phyloP scores from a whole-genome alignment of 768 basidiomycete genomes.

The Calocera cornea region DNA sequence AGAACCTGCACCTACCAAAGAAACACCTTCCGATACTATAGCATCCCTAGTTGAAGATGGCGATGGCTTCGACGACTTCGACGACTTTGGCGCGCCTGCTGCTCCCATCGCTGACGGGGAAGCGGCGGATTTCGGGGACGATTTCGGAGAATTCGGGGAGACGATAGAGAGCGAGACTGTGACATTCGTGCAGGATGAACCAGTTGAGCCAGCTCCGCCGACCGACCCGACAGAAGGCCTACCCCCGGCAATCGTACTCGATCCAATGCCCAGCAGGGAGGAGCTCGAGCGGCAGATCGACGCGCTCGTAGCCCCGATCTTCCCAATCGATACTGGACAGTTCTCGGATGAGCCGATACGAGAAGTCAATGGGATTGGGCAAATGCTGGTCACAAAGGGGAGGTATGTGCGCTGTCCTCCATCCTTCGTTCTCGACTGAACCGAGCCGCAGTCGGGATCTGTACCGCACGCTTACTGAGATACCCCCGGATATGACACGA shows the following conservation, averaged over 20 bases:
- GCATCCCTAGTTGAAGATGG: constrained; percentile 11
- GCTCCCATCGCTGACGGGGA: constrained; percentile 29
- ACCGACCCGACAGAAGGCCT: constrained; percentile 26
- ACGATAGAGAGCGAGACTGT: constrained; percentile 50
- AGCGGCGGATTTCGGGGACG: constrained; percentile 66
- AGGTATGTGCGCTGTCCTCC: constrained; percentile 39
- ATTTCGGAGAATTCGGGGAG: constrained; percentile 55
- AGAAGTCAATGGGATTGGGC: constrained; percentile 65
- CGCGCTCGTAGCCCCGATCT: constrained; percentile 51
- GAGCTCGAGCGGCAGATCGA: constrained; percentile 51
- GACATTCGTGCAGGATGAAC: constrained; percentile 15
- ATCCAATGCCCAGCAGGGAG: constrained; percentile 46
- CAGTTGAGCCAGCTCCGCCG: constrained; percentile 6
- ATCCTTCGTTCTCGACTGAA: constrained; percentile 3
- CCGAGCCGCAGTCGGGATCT: constrained; percentile 49
- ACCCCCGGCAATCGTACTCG: constrained; percentile 49
- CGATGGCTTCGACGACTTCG: constrained; percentile 43
- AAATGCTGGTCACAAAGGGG: constrained; percentile 59
- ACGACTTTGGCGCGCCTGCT: constrained; percentile 33
- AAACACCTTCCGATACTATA: constrained; percentile 6
- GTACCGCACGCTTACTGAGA: constrained; percentile 52
- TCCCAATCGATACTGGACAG: constrained; percentile 39
- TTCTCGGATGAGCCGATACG: constrained; percentile 61
- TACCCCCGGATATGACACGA: constrained; percentile 58
- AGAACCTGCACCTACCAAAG: constrained; percentile 15